Conservation (phyloP, 2,329 filamentous ascomycete genomes). For the Aspergillus intermedius region DNA sequence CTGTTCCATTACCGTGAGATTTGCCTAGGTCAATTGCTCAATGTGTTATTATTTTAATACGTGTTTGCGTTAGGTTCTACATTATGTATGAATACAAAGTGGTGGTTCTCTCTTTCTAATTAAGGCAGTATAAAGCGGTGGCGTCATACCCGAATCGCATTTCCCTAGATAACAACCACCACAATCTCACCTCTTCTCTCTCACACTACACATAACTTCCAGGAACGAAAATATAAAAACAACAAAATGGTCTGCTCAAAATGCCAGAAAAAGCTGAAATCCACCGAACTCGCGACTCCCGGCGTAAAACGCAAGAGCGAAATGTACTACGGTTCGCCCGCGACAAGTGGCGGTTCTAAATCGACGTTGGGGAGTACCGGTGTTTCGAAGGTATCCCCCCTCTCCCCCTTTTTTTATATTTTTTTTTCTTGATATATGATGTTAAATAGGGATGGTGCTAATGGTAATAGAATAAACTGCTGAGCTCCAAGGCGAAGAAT, state of each 20-base stretch:
- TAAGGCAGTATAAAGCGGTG: too few relatives aligned
- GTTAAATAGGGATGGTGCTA: not conserved
- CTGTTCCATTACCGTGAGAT: too few relatives aligned
- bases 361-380: conserved; percentile 52
- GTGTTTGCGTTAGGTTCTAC: too few relatives aligned
- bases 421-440: not conserved
- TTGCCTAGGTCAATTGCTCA: too few relatives aligned
- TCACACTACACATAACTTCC: too few relatives aligned
- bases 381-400: conserved; percentile 49
- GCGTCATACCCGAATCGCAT: too few relatives aligned
- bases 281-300: conserved; percentile 57
- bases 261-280: conserved; percentile 56
- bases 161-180: too few relatives aligned
- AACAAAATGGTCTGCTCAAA: conserved; percentile 57
- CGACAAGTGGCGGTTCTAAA: conserved; percentile 34
- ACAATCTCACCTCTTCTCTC: too few relatives aligned
- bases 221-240: not conserved
- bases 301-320: conserved; percentile 62
- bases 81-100: too few relatives aligned
- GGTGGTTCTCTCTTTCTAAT: too few relatives aligned
- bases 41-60: too few relatives aligned
- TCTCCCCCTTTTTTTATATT: too few relatives aligned
- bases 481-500: conserved; percentile 60
- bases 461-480: conserved; percentile 51
- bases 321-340: conserved; percentile 58